Conservation (phyloP, 2,329 filamentous ascomycete species). For the Didymella lethalis region DNA sequence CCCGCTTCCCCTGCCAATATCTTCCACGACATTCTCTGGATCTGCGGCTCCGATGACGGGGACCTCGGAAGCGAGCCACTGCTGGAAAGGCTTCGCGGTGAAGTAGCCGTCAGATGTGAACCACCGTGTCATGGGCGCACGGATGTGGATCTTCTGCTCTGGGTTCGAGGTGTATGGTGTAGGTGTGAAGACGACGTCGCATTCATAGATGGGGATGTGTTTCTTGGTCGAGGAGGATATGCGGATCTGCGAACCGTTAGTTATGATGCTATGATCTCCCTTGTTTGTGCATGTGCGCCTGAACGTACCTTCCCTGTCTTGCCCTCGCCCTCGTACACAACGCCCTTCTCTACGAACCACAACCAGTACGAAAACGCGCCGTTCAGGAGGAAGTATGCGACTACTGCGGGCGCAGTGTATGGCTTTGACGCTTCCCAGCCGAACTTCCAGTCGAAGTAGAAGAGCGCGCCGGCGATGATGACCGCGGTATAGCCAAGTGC, state of each 20-base stretch:
- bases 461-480: conserved; percentile 79
- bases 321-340: conserved; percentile 79
- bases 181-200: conserved; percentile 67
- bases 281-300: not conserved
- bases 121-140: conserved; percentile 75
- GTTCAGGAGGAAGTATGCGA: conserved; percentile 81
- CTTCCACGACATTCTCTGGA: conserved; percentile 59
- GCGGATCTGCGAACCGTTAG: conserved; percentile 64
- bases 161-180: conserved; percentile 40
- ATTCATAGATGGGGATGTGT: conserved; percentile 79
- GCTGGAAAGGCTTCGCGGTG: conserved; percentile 78
- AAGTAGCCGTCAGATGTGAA: conserved; percentile 78
- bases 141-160: conserved; percentile 61
- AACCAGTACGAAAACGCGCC: conserved; percentile 83
- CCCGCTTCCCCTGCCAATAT: conserved; percentile 51
- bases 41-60: conserved; percentile 72
- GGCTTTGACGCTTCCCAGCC: conserved; percentile 87
- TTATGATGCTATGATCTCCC: not conserved
- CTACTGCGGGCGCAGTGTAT: conserved; percentile 81
- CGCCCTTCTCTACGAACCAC: conserved; percentile 79
- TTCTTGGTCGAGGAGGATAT: conserved; percentile 79
- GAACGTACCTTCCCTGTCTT: conserved; percentile 69
- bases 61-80: conserved; percentile 74
- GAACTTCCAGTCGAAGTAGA: conserved; percentile 89
- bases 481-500: conserved; percentile 84